Conservation (phyloP, 768 basidiomycete genomes). For the Basidioascus undulatus region DNA sequence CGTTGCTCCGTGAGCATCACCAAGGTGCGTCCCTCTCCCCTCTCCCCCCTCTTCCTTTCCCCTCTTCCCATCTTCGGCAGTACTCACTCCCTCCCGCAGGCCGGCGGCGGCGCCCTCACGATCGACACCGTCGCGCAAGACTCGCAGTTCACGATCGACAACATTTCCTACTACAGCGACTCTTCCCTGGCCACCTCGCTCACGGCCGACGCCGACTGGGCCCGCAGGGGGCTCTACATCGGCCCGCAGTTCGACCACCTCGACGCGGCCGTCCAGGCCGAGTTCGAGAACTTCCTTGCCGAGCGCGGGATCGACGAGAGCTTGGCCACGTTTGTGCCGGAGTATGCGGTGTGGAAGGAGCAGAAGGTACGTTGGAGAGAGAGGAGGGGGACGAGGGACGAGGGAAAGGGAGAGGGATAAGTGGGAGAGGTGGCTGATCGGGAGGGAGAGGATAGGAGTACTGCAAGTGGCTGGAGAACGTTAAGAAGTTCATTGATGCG, state of each 20-base stretch:
- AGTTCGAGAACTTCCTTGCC: constrained; percentile 67
- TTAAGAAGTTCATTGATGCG: constrained; percentile 55
- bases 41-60: neutral
- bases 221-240: constrained; percentile 69
- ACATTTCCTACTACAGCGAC: constrained; percentile 63
- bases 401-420: too few relatives aligned
- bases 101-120: constrained; percentile 39
- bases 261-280: constrained; percentile 63
- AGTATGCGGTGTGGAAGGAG: constrained; percentile 74
- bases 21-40: constrained; percentile 29
- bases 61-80: neutral
- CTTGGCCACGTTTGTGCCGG: constrained; percentile 59
- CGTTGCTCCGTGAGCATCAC: constrained; percentile 61
- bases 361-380: constrained; percentile 37
- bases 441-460: constrained; percentile 38
- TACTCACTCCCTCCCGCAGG: constrained; percentile 20
- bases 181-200: constrained; percentile 43
- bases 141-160: constrained; percentile 62
- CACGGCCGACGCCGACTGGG: constrained; percentile 81
- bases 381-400: neutral
- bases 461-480: constrained; percentile 58
- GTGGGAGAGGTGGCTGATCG: too few relatives aligned
- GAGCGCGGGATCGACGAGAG: constrained; percentile 72
- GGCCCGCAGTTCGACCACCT: constrained; percentile 87
- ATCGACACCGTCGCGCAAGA: constrained; percentile 58